Percentiles rank a stretch among this genome's conserved stretches.
Conservation (phyloP, 1,284 basidiomycete species). For the Ceratobasidium sp. region DNA sequence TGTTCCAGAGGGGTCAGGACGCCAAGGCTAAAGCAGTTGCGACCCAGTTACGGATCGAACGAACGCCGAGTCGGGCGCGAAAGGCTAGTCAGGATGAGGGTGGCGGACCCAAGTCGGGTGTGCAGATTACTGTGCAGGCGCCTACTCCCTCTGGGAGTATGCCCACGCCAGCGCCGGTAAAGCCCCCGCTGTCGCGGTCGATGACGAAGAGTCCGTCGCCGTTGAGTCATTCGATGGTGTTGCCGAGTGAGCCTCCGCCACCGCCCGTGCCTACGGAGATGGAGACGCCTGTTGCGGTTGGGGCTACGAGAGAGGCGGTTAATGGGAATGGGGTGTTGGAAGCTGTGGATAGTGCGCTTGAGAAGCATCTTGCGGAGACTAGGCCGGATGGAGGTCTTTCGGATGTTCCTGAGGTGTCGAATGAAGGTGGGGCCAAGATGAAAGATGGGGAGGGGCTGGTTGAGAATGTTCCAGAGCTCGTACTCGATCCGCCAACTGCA, state of each 20-base stretch:
- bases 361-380: neutral
- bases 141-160: slow-evolving; percentile 2
- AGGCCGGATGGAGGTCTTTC: neutral
- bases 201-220: slow-evolving; percentile 11
- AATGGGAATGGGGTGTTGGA: neutral
- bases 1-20: slow-evolving; percentile 40
- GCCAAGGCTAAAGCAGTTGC: slow-evolving; percentile 47
- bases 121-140: slow-evolving; percentile 21
- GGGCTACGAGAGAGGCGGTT: neutral
- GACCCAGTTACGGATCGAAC: slow-evolving; percentile 35
- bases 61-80: neutral
- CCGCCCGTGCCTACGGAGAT: slow-evolving; percentile 2
- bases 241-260: slow-evolving; percentile 16
- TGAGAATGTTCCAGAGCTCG: slow-evolving; percentile 14
- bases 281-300: neutral
- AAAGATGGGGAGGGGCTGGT: neutral
- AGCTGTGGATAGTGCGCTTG: slow-evolving; percentile 4
- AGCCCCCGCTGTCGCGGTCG: neutral
- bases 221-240: slow-evolving; percentile 24
- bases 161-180: too few relatives aligned
- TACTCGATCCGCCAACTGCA: slow-evolving; percentile 1
- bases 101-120: neutral
- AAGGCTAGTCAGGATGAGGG: neutral
- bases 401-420: neutral
- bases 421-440: neutral